Conservation (phyloP, 805 yeast species). For the Zygotorulaspora sp. region DNA sequence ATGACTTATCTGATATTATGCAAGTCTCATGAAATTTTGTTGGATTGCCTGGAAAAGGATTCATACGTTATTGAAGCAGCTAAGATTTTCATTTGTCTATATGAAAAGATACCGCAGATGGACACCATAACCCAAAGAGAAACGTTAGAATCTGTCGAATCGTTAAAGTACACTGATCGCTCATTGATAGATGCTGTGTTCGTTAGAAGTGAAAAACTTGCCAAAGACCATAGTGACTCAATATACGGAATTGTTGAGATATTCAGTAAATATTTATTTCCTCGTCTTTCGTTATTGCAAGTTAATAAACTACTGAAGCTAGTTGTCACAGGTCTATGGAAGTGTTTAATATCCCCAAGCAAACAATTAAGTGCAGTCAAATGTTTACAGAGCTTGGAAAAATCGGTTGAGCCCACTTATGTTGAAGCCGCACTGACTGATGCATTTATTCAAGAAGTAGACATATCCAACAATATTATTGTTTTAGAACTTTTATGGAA, state of each 20-base stretch:
- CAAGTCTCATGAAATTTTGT: conserved; percentile 27
- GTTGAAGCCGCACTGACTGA: conserved; percentile 72
- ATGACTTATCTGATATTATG: conserved; percentile 41
- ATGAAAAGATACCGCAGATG: conserved; percentile 45
- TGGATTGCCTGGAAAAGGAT: conserved; percentile 20
- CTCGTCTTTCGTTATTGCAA: conserved; percentile 26
- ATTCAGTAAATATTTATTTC: conserved; percentile 29
- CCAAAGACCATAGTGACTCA: conserved; percentile 10
- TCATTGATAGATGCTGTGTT: conserved; percentile 32
- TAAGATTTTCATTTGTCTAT: conserved; percentile 35
- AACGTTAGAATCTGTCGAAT: conserved; percentile 4
- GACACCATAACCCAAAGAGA: conserved; percentile 13
- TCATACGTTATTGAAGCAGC: conserved; percentile 33
- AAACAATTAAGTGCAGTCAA: conserved; percentile 68
- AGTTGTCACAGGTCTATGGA: conserved; percentile 49
- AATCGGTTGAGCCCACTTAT: conserved; percentile 46
- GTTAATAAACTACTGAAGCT: conserved; percentile 23
- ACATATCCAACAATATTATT: conserved; percentile 41
- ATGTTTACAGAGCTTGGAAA: conserved; percentile 56
- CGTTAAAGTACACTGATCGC: conserved; percentile 33
- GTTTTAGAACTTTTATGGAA: conserved; percentile 71
- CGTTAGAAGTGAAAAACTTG: conserved; percentile 11
- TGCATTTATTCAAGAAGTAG: conserved; percentile 43
- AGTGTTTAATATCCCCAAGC: conserved; percentile 44
- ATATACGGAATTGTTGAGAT: conserved; percentile 32